Conservation (phyloP, 495 filamentous ascomycete genomes). For the Friedmanniomyces endolithicus region DNA sequence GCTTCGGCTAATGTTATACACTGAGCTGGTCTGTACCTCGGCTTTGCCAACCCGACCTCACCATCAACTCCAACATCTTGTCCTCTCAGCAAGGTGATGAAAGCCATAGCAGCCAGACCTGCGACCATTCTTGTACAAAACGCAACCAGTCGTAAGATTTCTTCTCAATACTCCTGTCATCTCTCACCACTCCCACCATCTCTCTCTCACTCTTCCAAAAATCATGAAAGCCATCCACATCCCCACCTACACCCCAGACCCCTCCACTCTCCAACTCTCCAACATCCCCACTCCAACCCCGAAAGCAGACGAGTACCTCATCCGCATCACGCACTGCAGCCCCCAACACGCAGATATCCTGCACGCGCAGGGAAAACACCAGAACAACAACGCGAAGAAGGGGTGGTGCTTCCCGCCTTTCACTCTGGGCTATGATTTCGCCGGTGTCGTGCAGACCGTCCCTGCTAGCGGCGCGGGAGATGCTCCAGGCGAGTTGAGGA, state of each 20-base stretch:
- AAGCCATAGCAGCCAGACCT: no score
- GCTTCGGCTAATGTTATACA: no score
- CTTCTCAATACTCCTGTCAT: no score
- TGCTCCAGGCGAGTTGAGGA: neutral
- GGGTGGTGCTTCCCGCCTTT: constrained; percentile 26
- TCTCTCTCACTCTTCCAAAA: no score
- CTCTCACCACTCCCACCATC: no score
- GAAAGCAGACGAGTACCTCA: constrained; percentile 7
- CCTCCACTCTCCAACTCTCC: constrained; percentile 15
- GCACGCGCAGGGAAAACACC: constrained; percentile 30
- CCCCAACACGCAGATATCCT: constrained; percentile 36
- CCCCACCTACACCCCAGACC: constrained; percentile 20
- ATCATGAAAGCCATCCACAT: constrained; percentile 27
- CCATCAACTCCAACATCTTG: no score
- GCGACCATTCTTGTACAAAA: no score
- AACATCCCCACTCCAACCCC: constrained; percentile 14
- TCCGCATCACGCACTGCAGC: constrained; percentile 20
- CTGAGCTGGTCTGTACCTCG: no score
- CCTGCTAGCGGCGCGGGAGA: constrained; percentile 1
- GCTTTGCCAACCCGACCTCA: no score
- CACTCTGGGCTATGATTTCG: constrained; percentile 33
- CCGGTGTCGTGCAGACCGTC: constrained; percentile 22
- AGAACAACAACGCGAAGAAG: constrained; percentile 20
- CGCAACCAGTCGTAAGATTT: no score
- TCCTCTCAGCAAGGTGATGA: no score